These are phyloP conservation scores for Dryadomyces sulphureus DNA, from an alignment of 2,329 filamentous ascomycete species.

Conservation along the genomic window DNA sequence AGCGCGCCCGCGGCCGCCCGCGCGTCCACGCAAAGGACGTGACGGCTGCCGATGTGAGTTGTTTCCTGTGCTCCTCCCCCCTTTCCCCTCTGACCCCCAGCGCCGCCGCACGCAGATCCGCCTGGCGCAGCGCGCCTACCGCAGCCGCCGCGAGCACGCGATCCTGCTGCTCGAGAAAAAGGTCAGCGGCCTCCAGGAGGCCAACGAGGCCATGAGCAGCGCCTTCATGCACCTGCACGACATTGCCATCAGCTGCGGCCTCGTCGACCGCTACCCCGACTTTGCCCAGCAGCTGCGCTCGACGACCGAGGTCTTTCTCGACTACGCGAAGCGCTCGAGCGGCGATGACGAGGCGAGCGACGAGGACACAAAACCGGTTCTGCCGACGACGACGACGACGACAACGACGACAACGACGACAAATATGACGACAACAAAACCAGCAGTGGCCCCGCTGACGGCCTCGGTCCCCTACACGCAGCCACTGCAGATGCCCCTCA, in stretches of 20 bases:
- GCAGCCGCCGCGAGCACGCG: constrained; percentile 69
- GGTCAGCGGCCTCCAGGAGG: constrained; percentile 52
- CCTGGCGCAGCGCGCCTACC: constrained; percentile 71
- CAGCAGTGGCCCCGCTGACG: neutral
- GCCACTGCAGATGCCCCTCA: too few species aligned
- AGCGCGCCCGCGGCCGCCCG: constrained; percentile 57
- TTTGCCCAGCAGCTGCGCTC: constrained; percentile 41
- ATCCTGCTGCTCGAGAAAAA: constrained; percentile 59
- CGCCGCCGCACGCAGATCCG: constrained; percentile 78
- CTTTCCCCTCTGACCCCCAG: constrained; percentile 22
- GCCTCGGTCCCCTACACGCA: too few species aligned
- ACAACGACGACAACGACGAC: neutral
- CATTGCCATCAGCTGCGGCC: constrained; percentile 39
- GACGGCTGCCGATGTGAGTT: constrained; percentile 62
- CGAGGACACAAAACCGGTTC: too few species aligned
- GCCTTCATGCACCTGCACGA: constrained; percentile 56
- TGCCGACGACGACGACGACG: constrained; percentile 5
- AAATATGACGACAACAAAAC: neutral
- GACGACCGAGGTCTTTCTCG: constrained; percentile 43
- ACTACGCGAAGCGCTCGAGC: constrained; percentile 32
- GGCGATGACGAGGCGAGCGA: constrained; percentile 23
- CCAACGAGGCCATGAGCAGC: constrained; percentile 59
- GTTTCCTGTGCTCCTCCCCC: neutral
- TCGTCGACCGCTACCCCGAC: constrained; percentile 40
- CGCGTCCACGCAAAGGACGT: constrained; percentile 64